Conservation (phyloP, 257 asterid species). For the Buddleja alternifolia region DNA sequence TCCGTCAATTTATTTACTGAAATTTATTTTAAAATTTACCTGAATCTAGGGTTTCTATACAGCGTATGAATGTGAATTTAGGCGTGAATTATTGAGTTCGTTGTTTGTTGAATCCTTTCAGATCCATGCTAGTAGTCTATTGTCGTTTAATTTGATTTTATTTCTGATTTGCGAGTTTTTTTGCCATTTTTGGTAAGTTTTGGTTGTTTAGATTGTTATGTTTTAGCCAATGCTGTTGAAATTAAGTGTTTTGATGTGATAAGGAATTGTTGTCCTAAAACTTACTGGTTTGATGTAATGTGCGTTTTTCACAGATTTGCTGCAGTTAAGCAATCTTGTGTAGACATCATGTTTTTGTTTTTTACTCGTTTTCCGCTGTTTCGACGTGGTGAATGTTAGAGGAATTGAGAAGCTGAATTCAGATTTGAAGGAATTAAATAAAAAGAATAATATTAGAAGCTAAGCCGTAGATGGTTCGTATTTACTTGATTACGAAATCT, state of each 20-base stretch:
- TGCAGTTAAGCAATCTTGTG: background rate
- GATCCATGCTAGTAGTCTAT: slow-evolving; percentile 46
- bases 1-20: slow-evolving; percentile 3
- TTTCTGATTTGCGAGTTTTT: slow-evolving; percentile 24
- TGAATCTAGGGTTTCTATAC: slow-evolving; percentile 46
- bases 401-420: background rate
- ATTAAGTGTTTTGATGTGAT: slow-evolving; percentile 11
- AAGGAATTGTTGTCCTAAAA: slow-evolving; percentile 2
- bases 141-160: slow-evolving; percentile 20
- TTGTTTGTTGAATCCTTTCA: slow-evolving; percentile 33
- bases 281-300: slow-evolving; percentile 14
- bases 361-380: background rate
- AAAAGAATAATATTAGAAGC: background rate
- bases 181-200: slow-evolving; percentile 14
- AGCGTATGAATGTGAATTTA: slow-evolving; percentile 31
- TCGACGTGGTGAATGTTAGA: background rate
- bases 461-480: background rate
- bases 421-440: background rate
- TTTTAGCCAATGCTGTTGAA: slow-evolving; percentile 19
- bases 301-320: background rate
- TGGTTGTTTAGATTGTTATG: slow-evolving; percentile 7
- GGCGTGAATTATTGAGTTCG: slow-evolving; percentile 29
- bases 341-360: background rate
- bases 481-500: slow-evolving; percentile 25
- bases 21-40: slow-evolving; percentile 22